Evolutionary conservation across 305 asterid genomes (phyloP), one percentile per base, ranked within the genome.

Genomic region (Plantago rigida): DNA sequence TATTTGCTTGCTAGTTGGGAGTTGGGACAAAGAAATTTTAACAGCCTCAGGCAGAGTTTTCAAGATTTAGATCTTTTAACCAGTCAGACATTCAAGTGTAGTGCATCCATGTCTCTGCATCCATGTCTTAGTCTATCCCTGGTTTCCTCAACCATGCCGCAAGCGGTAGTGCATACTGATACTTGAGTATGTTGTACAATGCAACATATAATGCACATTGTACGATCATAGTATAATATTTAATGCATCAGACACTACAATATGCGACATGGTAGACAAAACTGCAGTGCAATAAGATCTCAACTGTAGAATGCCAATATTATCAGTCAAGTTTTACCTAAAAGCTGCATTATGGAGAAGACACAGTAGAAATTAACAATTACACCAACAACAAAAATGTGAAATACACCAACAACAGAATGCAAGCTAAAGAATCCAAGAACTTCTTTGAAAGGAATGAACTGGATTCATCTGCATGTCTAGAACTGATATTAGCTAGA

Each of bases 391-490:
- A 53, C 59, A 53, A 53, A 12, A 53, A 26, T 26, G n/a, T 10
- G 39, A 10, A 50, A 44, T 49, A 59, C 39, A 59, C 15, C 14
- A 52, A 22, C 26, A 22, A 22, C 45, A 48, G 24, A 50, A 56
- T 53, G 59, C 24, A 31, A 57, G 58, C 50, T 63, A 81, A 70
- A 56, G 57, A 69, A 60, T 60, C 59, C 76, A 72, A 70, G 59
- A 14, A 70, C 69, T 70, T 56, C 68, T 65, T 19, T 68, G 48
- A 56, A 58, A 64, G 51, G 59, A 69, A 73, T 52, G 63, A 68
- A 78, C 81, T 76, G 78, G 82, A 82, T 81, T 79, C 84, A 39
- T 74, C 77, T 78, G 80, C 73, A 71, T 78, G 6, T 3, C 59
- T 53, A 26, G 44, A 53, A 28, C 59, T 29, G 44, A 34, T 4